Conservation (phyloP, 179 eudicot species). For the Corrigiola litoralis region DNA sequence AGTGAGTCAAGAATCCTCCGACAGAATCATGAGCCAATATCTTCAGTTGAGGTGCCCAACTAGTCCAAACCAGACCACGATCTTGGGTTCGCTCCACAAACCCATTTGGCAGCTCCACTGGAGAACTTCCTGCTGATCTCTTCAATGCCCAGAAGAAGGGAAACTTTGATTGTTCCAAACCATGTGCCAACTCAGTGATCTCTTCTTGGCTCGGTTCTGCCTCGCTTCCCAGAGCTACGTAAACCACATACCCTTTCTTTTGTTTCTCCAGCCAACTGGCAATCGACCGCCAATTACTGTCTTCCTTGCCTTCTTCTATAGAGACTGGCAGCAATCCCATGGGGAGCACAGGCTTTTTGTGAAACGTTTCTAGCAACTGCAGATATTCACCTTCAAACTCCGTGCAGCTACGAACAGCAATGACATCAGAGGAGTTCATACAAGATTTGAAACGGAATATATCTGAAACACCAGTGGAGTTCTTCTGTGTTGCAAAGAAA, state of each 20-base stretch:
- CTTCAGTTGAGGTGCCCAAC: constrained; percentile 42
- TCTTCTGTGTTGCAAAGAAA: not conserved
- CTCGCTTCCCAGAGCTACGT: constrained; percentile 43
- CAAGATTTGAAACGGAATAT: too few relatives aligned
- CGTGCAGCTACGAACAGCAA: constrained; percentile 18
- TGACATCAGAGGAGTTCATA: constrained; percentile 19
- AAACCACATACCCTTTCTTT: constrained; percentile 25
- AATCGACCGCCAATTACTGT: not conserved
- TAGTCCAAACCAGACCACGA: constrained; percentile 27
- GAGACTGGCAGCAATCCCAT: constrained; percentile 17
- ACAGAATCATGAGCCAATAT: constrained; percentile 39
- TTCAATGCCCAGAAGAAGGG: constrained; percentile 43
- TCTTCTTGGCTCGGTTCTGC: constrained; percentile 24
- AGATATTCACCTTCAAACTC: constrained; percentile 35
- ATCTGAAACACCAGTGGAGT: constrained; percentile 12
- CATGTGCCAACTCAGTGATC: constrained; percentile 34
- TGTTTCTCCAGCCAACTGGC: constrained; percentile 29
- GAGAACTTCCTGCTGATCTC: constrained; percentile 2
- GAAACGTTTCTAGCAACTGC: constrained; percentile 21
- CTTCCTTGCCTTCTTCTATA: not conserved
- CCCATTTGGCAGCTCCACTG: constrained; percentile 29
- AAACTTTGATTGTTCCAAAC: constrained; percentile 30
- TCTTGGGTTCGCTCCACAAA: constrained; percentile 29
- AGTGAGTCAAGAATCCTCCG: constrained; percentile 43
- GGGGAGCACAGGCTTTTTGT: constrained; percentile 26